Percentiles rank a stretch among this genome's conserved stretches.
Evolutionary conservation across 495 filamentous ascomycete species (phyloP).

Genomic region (Amphirosellinia nigrospora): DNA sequence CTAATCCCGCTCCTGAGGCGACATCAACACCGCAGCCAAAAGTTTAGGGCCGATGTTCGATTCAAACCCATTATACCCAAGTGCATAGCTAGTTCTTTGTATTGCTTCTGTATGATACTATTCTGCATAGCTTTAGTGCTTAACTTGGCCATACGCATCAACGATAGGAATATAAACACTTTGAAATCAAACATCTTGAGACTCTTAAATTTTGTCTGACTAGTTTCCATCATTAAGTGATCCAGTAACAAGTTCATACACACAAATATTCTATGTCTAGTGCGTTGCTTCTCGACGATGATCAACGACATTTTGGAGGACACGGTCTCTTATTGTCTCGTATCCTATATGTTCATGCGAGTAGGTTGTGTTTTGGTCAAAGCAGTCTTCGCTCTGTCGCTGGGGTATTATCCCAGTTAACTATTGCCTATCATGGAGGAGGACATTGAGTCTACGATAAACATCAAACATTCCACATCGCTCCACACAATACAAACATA

Average conservation of each 20-base stretch:
- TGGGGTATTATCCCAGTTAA: background rate
- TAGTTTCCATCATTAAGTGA: background rate
- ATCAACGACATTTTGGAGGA: background rate
- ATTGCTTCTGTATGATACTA: constrained; percentile 4
- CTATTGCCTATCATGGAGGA: too few species aligned
- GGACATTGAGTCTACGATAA: too few species aligned
- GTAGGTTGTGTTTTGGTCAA: background rate
- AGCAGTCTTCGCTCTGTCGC: background rate
- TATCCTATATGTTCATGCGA: background rate
- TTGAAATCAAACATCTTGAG: background rate
- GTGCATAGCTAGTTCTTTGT: constrained; percentile 4
- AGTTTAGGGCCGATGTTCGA: background rate
- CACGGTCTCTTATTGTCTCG: too few species aligned
- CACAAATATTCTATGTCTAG: background rate
- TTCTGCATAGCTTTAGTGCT: background rate
- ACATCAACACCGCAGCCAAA: constrained; percentile 29
- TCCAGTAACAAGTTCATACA: background rate
- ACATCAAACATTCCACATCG: too few species aligned
- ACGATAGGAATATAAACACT: constrained; percentile 1
- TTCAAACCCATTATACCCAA: constrained; percentile 5
- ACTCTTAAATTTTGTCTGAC: background rate
- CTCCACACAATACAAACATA: too few species aligned
- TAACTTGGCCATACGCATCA: background rate
- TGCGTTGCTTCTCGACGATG: background rate
- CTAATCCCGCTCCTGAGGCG: constrained; percentile 26